A percentile compares a stretch with the other conserved stretches of the same genome.
Evolutionary conservation across 306 rosid species (phyloP).

Genomic region (Cicer yamashitae): DNA sequence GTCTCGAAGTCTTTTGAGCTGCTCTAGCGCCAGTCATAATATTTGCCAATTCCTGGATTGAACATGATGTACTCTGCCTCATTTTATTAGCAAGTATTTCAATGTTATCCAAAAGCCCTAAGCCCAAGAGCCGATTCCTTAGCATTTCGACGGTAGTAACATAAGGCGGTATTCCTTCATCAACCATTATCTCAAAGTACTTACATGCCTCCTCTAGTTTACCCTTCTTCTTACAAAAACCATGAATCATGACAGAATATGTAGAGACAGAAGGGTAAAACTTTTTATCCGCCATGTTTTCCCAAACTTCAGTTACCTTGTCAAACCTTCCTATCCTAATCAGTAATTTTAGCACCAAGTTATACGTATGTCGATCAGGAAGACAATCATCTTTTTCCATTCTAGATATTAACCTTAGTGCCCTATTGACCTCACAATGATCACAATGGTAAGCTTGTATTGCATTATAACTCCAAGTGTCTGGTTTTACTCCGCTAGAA

Average conservation of each 20-base stretch:
- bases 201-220: constrained; percentile 84
- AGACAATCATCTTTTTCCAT: constrained; percentile 69
- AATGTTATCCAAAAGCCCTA: constrained; percentile 61
- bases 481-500: constrained; percentile 67
- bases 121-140: constrained; percentile 67
- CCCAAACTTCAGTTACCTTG: constrained; percentile 77
- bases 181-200: constrained; percentile 86
- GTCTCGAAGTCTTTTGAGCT: constrained; percentile 42
- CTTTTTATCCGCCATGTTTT: constrained; percentile 58
- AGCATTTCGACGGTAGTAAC: constrained; percentile 66
- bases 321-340: constrained; percentile 85
- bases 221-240: constrained; percentile 74
- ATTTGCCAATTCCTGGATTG: constrained; percentile 67
- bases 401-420: constrained; percentile 68
- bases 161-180: constrained; percentile 92
- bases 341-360: constrained; percentile 82
- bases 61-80: constrained; percentile 71
- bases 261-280: constrained; percentile 85
- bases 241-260: constrained; percentile 84
- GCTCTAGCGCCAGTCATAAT: constrained; percentile 57
- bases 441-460: constrained; percentile 88
- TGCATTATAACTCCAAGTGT: constrained; percentile 83
- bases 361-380: constrained; percentile 75
- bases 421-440: constrained; percentile 71
- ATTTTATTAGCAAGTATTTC: constrained; percentile 75